phyloP scores from a whole-genome alignment of 495 filamentous ascomycete species.

The Staphylotrichum longicolle region DNA sequence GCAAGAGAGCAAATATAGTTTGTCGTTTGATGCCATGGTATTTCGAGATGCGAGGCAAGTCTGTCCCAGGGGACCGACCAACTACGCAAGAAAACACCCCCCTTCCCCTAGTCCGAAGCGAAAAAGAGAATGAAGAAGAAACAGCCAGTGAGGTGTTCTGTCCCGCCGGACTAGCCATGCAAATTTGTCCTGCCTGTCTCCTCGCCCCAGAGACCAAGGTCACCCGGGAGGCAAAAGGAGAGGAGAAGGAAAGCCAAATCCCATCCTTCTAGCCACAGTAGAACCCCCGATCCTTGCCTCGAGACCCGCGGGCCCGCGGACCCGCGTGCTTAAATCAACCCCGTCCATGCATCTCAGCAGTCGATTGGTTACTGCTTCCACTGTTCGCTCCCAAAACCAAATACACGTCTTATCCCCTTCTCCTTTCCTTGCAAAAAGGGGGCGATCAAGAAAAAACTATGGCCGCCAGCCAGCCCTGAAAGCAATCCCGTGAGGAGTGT shows the following conservation, averaged over 20 bases:
- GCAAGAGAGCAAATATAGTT: no score
- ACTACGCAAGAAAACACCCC: no score
- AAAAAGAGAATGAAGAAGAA: not conserved
- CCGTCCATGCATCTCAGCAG: not conserved
- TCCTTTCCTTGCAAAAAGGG: no score
- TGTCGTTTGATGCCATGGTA: no score
- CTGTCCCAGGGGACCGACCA: no score
- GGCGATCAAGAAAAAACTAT: no score
- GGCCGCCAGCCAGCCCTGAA: no score
- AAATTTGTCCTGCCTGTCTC: not conserved
- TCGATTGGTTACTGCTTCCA: no score
- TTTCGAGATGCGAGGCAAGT: no score
- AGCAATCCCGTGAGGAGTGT: no score
- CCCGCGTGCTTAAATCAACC: not conserved
- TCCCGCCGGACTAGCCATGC: not conserved
- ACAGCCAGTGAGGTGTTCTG: slow-evolving; percentile 1
- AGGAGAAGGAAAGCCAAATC: not conserved
- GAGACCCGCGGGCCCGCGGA: not conserved
- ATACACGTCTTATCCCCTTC: no score
- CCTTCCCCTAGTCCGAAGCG: not conserved
- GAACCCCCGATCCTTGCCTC: not conserved
- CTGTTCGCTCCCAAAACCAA: no score
- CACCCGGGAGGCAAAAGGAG: not conserved
- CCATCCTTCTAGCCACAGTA: not conserved
- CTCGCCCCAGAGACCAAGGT: slow-evolving; percentile 3